phyloP scores from a whole-genome alignment of 2,329 filamentous ascomycete genomes.

The Tolypocladium tundrense region DNA sequence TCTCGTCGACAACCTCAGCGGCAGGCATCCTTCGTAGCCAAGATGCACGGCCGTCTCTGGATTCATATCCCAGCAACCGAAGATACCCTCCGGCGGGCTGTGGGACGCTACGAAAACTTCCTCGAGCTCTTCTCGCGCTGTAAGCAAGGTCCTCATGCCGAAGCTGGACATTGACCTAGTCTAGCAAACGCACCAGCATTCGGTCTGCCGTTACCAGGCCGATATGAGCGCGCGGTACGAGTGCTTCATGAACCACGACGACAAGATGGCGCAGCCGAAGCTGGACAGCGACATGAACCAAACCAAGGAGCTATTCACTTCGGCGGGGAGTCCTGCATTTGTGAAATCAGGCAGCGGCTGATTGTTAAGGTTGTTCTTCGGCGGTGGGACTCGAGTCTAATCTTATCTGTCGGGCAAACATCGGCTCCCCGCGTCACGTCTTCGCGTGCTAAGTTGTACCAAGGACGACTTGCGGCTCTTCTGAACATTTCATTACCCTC shows the following conservation, averaged over 20 bases:
- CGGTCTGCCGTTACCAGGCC: not conserved
- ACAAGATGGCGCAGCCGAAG: conserved; percentile 6
- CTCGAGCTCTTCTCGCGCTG: too few relatives aligned
- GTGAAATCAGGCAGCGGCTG: not conserved
- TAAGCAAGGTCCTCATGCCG: too few relatives aligned
- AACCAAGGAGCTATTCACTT: conserved; percentile 9
- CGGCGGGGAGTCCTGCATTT: conserved; percentile 1
- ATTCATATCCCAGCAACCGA: too few relatives aligned
- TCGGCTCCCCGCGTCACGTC: conserved; percentile 5
- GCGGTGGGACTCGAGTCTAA: too few relatives aligned
- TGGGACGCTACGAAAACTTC: too few relatives aligned
- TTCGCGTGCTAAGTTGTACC: not conserved
- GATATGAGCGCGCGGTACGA: not conserved
- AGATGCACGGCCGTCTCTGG: too few relatives aligned
- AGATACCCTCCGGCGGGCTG: too few relatives aligned
- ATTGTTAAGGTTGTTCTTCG: not conserved
- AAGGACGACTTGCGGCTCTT: not conserved
- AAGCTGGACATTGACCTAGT: not conserved
- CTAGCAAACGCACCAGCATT: not conserved
- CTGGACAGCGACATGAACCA: conserved; percentile 5
- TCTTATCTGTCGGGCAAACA: conserved; percentile 5
- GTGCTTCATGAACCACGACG: conserved; percentile 6
- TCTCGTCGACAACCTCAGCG: too few relatives aligned
- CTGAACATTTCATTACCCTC: not conserved
- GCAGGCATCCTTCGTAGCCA: too few relatives aligned